phyloP scores from a whole-genome alignment of 139 green algal genomes.

The Chlorella sp. region DNA sequence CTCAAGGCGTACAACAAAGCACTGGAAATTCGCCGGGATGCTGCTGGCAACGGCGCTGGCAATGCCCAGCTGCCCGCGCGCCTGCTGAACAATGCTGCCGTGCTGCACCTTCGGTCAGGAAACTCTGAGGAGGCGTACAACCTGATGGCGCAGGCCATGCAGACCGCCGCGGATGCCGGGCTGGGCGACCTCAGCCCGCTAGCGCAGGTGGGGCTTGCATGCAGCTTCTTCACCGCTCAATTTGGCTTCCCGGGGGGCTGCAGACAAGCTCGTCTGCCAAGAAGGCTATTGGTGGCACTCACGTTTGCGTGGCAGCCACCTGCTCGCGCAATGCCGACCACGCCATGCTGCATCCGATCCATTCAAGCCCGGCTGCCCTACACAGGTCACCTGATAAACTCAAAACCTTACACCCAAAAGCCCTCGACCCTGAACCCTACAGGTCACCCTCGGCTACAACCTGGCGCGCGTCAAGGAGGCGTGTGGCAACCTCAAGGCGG shows the following conservation, averaged over 20 bases:
- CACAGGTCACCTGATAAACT: too few species aligned
- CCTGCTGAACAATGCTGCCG: conserved; percentile 91
- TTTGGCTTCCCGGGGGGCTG: not conserved
- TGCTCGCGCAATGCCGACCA: not conserved
- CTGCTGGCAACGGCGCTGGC: not conserved
- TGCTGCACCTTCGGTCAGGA: conserved; percentile 70
- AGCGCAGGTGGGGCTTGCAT: not conserved
- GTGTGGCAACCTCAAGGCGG: conserved; percentile 58
- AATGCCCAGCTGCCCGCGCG: conserved; percentile 45
- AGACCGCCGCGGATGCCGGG: conserved; percentile 14
- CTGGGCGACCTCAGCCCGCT: conserved; percentile 4
- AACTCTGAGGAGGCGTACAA: conserved; percentile 34
- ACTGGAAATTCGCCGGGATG: conserved; percentile 53
- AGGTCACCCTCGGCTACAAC: conserved; percentile 87
- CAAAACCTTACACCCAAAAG: too few species aligned
- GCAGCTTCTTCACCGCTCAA: not conserved
- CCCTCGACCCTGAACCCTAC: too few species aligned
- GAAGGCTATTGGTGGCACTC: not conserved
- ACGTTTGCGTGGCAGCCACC: not conserved
- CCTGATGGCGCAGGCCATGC: conserved; percentile 61
- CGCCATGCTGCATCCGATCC: too few species aligned
- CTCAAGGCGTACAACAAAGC: conserved; percentile 67
- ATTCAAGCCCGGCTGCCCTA: too few species aligned
- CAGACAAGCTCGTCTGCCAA: not conserved
- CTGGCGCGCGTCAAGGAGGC: conserved; percentile 80